Evolutionary conservation across 345 rosid species (phyloP), one percentile per base, ranked within the genome.

Genomic region (Passiflora organensis): DNA sequence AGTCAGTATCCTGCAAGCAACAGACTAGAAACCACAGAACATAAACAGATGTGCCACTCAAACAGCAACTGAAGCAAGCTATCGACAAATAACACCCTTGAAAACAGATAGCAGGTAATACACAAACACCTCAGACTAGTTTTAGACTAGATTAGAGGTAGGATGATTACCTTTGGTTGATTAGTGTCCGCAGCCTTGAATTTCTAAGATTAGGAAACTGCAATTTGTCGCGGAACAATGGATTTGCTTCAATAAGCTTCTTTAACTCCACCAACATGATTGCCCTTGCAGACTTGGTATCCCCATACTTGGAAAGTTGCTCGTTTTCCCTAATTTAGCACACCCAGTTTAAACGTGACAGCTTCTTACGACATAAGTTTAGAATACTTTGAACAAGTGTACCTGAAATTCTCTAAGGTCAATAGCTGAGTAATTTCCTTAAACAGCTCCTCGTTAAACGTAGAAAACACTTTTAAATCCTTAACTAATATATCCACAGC

Each of bases 161-260:
- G 15, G 47, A 54, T n/a, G 20, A 8, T 23, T 67, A 82, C 99
- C 99, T 93, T 74, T 93, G 99, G 62, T 93, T 93, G 50, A 93
- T 93, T 13, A 93, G 91, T 15, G 97, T 93, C 62, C 97, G 80
- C 56, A 89, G 55, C 72, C 97, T 86, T 25, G 99, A 86, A 59
- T 77, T 87, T 72, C 86, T 86, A 43, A 89, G 99, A 58, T 75
- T 85, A 36, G 99, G 99, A 64, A 93, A 93, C 76, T 84, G 96
- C 70, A 93, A 72, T 71, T 93, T 93, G 65, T 93, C 99, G 38
- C 96, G 96, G 67, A 93, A 93, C 41, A 93, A 63, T 0, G 99
- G 99, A 70, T 93, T 93, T 42, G 99, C 99, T 77, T 93, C 99
- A 43, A 93, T 87, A 71, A 93, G 89, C 78, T 93, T 93, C 79